Evolutionary conservation across 31 red algal genomes (phyloP).

Genomic region (Odonthalia washingtoniensis): DNA sequence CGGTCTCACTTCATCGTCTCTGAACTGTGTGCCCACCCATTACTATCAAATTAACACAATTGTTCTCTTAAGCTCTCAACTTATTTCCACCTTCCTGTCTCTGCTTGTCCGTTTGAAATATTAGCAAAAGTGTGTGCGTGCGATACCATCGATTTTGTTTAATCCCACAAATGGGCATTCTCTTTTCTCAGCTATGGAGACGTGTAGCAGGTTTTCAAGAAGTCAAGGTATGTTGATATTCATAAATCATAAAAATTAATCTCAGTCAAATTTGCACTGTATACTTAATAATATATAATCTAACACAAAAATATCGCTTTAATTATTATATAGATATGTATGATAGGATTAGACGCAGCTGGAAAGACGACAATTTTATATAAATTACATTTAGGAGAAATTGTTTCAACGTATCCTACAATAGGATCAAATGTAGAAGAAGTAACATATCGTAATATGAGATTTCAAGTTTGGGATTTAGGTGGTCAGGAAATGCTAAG

Average conservation of each 20-base stretch:
- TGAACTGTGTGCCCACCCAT: too few relatives aligned
- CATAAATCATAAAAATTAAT: not conserved
- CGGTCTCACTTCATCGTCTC: too few relatives aligned
- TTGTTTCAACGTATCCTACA: slow-evolving; percentile 88
- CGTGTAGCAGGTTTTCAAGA: slow-evolving; percentile 77
- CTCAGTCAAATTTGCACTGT: not conserved
- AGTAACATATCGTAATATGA: slow-evolving; percentile 75
- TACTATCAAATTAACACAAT: too few relatives aligned
- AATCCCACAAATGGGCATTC: slow-evolving; percentile 74
- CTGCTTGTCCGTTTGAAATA: too few relatives aligned
- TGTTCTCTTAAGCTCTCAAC: too few relatives aligned
- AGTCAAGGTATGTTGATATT: slow-evolving; percentile 71
- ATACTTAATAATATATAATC: not conserved
- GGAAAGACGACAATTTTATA: slow-evolving; percentile 98
- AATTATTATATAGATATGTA: slow-evolving; percentile 94
- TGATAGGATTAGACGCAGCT: slow-evolving; percentile 94
- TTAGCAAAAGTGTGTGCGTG: too few relatives aligned
- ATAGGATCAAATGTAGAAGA: slow-evolving; percentile 97
- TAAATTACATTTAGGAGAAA: slow-evolving; percentile 84
- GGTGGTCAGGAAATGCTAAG: slow-evolving; percentile 93
- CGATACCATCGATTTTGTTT: too few relatives aligned
- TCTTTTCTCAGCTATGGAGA: slow-evolving; percentile 73
- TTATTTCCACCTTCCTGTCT: too few relatives aligned
- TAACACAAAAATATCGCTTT: not conserved
- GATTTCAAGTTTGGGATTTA: slow-evolving; percentile 95